Percentiles rank a stretch among this genome's conserved stretches.
These are phyloP conservation scores for Fragilaria radians DNA, from an alignment of 108 stramenopile species.

Conservation along the genomic window DNA sequence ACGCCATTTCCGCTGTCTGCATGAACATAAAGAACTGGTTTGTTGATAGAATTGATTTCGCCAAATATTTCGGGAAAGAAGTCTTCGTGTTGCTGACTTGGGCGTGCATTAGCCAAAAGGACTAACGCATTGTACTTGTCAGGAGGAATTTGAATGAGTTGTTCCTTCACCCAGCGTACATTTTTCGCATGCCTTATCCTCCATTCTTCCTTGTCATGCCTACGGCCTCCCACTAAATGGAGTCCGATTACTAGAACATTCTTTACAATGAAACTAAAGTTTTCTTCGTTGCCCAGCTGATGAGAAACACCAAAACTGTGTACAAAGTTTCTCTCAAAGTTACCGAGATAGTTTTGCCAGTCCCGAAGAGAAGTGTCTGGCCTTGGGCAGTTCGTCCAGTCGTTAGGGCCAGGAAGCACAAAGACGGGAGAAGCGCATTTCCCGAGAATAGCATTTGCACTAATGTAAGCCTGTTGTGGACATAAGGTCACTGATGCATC, in stretches of 20 bases:
- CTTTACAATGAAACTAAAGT: conserved; percentile 22
- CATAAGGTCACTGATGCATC: conserved; percentile 38
- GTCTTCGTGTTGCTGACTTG: conserved; percentile 39
- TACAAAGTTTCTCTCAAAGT: neutral
- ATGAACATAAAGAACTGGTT: conserved; percentile 66
- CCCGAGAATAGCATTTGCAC: conserved; percentile 25
- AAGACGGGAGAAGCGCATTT: conserved; percentile 52
- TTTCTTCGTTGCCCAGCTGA: conserved; percentile 8
- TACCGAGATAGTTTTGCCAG: conserved; percentile 47
- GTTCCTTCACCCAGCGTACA: conserved; percentile 54
- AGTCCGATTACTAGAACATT: conserved; percentile 31
- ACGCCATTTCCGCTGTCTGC: conserved; percentile 29
- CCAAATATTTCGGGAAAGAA: conserved; percentile 50
- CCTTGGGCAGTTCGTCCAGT: conserved; percentile 66
- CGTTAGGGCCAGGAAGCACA: conserved; percentile 63
- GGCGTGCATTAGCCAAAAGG: conserved; percentile 65
- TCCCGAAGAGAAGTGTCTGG: conserved; percentile 22
- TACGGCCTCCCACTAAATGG: conserved; percentile 51
- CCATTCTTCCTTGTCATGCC: conserved; percentile 31
- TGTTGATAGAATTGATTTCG: conserved; percentile 18
- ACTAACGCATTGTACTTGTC: conserved; percentile 54
- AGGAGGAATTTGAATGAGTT: conserved; percentile 14
- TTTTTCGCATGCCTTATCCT: conserved; percentile 40
- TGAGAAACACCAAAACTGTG: neutral
- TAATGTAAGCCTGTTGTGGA: conserved; percentile 36